Evolutionary conservation across 148 eudicot genomes (phyloP), one percentile per base, ranked within the genome.

Genomic region (Diospyros lotus): DNA sequence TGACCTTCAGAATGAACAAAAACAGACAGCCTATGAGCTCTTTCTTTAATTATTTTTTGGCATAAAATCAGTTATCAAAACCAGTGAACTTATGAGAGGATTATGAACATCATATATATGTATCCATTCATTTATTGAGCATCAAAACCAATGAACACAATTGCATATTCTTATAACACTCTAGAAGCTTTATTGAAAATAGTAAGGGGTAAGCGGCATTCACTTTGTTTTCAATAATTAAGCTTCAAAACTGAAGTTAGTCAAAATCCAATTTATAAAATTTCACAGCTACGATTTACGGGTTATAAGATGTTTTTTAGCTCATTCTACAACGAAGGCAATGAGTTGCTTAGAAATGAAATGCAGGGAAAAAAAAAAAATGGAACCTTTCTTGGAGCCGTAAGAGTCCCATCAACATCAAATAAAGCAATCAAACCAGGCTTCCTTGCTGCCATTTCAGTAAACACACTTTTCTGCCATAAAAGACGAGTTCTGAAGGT

Each of bases 371-470:
- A 62, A 62, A 53, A 63, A 39, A 75, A 51, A 50, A 17, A 13
- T 9, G 43, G 64, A 53, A 95, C 98, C 91, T 92, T 92, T 73
- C 97, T 80, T 0, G 98, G 93, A 64, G 91, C 92, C 1, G 97
- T 92, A 39, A 95, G 93, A 58, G 98, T 95, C 14, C 97, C 98
- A 89, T 95, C 98, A 15, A 95, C 98, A 77, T 95, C 98, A 54
- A 95, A 95, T 72, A 95, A 79, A 71, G 98, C 98, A 81, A 95
- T 89, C 40, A 92, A 73, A 66, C 89, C 94, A 63, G 96, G 86
- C 80, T 70, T 88, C 75, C 81, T 87, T 64, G 77, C 76, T 59
- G 91, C 94, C 98, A 92, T 95, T 68, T 43, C 15, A 46, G 53
- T 11, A 40, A 66, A 68, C 56, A 39, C 44, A 55, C 65, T 65